Base-by-base conservation (phyloP, 176 grass and related monocot genomes). In the Carex parvula region DNA sequence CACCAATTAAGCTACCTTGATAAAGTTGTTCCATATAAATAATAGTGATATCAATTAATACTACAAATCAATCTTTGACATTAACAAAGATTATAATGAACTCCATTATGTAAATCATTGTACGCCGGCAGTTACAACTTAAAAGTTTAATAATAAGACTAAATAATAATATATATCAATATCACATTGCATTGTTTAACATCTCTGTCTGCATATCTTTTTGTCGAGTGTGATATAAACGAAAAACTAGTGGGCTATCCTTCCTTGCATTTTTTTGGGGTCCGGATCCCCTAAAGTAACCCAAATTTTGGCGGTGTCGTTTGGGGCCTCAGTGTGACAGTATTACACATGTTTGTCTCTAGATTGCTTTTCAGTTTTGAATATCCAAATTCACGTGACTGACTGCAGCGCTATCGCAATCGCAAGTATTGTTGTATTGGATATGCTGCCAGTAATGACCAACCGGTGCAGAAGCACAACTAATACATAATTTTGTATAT, bases 341-440 rank as follows among this genome's bases (percentile, higher is more conserved):
- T 75, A n/a, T 48, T 30, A 75, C 71, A 22, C 18, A 75, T 75
- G 46, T 75, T 75, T 54, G 21, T 54, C 46, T 17, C 54, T 76
- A 32, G 21, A 76, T 76, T 55, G 21, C 46, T 76, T 26, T 74
- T 41, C 20, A 68, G 64, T 68, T 30, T 37, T 68, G 20, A 74
- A 53, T 74, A 73, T 73, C 70, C 70, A 73, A 73, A 75, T 75
- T 75, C 71, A 75, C 54, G 71, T 75, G 71, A 75, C 71, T 8
- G 12, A 75, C 20, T 74, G 70, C 42, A 11, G 8, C 42, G 0
- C 42, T 50, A 26, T 74, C 70, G n/a, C n/a, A n/a, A n/a, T n/a
- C n/a, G n/a, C 71, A 75, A 54, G 44, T n/a, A 48, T 75, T 54
- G 71, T 53, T 52, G 71, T 46, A 72, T 72, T 71, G 68, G 16